Conservation (phyloP, 1,284 basidiomycete genomes). For the Pisolithus thermaeus region DNA sequence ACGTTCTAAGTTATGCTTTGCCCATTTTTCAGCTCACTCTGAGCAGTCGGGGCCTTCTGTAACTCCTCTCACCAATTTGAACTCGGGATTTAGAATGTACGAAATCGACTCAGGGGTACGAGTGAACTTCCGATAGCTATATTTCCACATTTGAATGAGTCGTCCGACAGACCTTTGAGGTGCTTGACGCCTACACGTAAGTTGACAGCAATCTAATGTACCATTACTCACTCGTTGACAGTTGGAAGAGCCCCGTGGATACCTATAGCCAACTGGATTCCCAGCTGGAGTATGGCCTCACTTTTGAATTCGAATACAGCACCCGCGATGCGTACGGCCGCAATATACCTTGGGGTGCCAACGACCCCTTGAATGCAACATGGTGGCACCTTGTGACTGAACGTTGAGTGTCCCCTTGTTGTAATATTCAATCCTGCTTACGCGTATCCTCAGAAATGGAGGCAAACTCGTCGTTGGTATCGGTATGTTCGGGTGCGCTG, state of each 20-base stretch:
- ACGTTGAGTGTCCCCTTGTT: conserved; percentile 35
- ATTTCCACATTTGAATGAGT: not conserved
- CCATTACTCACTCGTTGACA: conserved; percentile 18
- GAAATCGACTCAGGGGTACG: conserved; percentile 69
- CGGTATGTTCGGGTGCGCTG: conserved; percentile 29
- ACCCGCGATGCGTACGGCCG: conserved; percentile 64
- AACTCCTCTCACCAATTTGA: conserved; percentile 69
- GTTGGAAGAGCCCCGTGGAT: conserved; percentile 61
- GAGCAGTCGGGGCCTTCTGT: conserved; percentile 60
- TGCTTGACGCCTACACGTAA: conserved; percentile 69
- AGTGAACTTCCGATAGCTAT: conserved; percentile 3
- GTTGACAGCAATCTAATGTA: conserved; percentile 17
- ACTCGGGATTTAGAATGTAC: conserved; percentile 76
- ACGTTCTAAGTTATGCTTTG: conserved; percentile 8
- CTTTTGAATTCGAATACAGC: conserved; percentile 66
- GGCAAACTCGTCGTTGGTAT: conserved; percentile 49
- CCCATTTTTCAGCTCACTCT: conserved; percentile 5
- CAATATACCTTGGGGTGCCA: conserved; percentile 57
- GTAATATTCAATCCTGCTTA: not conserved
- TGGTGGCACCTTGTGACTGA: conserved; percentile 83
- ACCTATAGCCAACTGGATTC: conserved; percentile 49
- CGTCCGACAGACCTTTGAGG: conserved; percentile 58
- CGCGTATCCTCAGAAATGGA: conserved; percentile 49
- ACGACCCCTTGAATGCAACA: conserved; percentile 74
- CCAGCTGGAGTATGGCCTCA: conserved; percentile 56